These are phyloP conservation scores for Oehlia diaphana DNA, from an alignment of 192 early-diverging fungal genomes.

Conservation along the genomic window DNA sequence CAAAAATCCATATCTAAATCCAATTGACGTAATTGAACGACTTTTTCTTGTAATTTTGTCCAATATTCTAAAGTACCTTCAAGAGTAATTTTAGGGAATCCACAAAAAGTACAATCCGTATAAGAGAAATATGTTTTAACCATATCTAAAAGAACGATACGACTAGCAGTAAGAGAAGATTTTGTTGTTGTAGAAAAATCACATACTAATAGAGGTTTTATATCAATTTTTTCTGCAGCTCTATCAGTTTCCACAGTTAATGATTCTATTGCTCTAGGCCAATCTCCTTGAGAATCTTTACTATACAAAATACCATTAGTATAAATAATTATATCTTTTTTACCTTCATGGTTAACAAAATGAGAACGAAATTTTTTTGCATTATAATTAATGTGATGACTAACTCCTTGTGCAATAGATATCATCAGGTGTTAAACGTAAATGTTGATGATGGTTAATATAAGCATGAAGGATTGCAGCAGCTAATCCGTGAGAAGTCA, in stretches of 20 bases:
- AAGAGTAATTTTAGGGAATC: background rate
- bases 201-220: background rate
- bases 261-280: background rate
- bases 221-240: background rate
- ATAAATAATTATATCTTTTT: no score
- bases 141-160: background rate
- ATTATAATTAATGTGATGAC: no score
- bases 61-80: background rate
- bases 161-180: background rate
- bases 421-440: no score
- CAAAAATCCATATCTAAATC: background rate
- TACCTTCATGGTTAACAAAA: no score
- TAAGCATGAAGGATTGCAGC: no score
- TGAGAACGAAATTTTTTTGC: no score
- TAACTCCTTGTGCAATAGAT: no score
- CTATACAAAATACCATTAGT: no score
- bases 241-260: background rate
- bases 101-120: background rate
- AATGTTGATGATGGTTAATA: no score
- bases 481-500: no score
- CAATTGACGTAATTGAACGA: background rate
- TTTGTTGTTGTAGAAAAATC: background rate
- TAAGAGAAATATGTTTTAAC: background rate
- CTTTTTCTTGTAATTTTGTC: background rate
- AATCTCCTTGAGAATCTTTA: background rate